phyloP scores from a whole-genome alignment of 495 filamentous ascomycete species.

The Parmelia sp. region DNA sequence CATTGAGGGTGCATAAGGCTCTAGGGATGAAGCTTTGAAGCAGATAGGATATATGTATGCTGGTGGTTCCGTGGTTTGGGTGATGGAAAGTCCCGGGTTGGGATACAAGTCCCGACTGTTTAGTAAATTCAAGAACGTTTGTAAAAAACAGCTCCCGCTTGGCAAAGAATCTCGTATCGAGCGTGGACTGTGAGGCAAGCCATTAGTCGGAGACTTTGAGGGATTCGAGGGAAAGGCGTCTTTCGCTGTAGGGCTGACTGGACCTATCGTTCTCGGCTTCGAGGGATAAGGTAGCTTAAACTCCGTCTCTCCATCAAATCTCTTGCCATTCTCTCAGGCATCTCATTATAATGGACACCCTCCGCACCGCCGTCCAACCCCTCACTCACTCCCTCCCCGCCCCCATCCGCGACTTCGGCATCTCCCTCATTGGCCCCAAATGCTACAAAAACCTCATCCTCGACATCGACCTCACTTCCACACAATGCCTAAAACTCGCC shows the following conservation, averaged over 20 bases:
- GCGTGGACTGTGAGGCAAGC: not conserved
- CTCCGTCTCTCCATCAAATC: too few species aligned
- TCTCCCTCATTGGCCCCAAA: constrained; percentile 68
- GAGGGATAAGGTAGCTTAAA: too few species aligned
- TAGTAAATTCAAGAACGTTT: not conserved
- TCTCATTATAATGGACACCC: constrained; percentile 36
- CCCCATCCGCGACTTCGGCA: constrained; percentile 66
- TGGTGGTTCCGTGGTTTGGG: not conserved
- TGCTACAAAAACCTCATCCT: constrained; percentile 82
- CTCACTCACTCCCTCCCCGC: constrained; percentile 72
- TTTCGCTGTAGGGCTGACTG: constrained; percentile 5
- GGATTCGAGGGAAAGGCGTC: not conserved
- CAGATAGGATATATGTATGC: not conserved
- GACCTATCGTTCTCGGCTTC: too few species aligned
- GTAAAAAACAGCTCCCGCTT: not conserved
- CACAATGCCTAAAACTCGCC: constrained; percentile 74
- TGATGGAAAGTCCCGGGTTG: too few species aligned
- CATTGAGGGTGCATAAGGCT: constrained; percentile 79
- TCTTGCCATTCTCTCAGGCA: not conserved
- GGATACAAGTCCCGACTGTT: not conserved
- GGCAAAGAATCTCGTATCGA: not conserved
- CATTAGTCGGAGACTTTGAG: not conserved
- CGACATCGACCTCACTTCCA: constrained; percentile 65
- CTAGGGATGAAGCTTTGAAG: constrained; percentile 91
- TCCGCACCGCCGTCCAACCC: constrained; percentile 64